Evolutionary conservation across 306 rosid species (phyloP), one percentile per base, ranked within the genome.

Genomic region (Quercus agrifolia): DNA sequence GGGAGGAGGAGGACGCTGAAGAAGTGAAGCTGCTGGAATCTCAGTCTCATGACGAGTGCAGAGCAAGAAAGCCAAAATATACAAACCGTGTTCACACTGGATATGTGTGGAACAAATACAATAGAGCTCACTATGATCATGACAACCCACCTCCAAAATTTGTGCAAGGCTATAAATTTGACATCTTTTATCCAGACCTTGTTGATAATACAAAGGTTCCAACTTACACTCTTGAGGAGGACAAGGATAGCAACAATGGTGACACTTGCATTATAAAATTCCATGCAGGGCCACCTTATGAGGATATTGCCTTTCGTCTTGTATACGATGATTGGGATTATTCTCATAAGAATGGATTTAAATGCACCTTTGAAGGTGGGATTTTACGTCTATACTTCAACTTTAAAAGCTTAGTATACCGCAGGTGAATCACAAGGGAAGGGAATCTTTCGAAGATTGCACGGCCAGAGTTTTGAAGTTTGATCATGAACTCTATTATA

Each of bases 91-190:
- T 95, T 83, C 97, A 95, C 83, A 93, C 97, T 1, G 99, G 98
- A 69, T 93, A 95, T 5, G 99, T 93, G 83, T 93, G 99, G 98
- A 95, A 91, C 86, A 95, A 95, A 73, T 95, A 95, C 83, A 95
- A 93, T 58, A 97, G 91, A 81, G 87, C 98, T 82, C 99, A 95
- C 85, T 95, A 91, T 57, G 99, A 95, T 85, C 99, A 95, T 54
- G 99, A 95, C 86, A 95, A 95, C 80, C 99, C 97, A 52, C 99
- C 99, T 67, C 98, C 99, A 6, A 95, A 95, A 84, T 84, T 91
- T 79, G 99, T 95, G 35, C 99, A 95, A 79, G 98, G 99, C 5
- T 93, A 95, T 75, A 93, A 95, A 56, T 95, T 95, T 52, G 91
- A 95, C 79, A 91, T 95, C 73, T 95, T 95, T 82, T 93, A 95